Conservation (phyloP, 768 basidiomycete genomes). For the Suillus discolor region DNA sequence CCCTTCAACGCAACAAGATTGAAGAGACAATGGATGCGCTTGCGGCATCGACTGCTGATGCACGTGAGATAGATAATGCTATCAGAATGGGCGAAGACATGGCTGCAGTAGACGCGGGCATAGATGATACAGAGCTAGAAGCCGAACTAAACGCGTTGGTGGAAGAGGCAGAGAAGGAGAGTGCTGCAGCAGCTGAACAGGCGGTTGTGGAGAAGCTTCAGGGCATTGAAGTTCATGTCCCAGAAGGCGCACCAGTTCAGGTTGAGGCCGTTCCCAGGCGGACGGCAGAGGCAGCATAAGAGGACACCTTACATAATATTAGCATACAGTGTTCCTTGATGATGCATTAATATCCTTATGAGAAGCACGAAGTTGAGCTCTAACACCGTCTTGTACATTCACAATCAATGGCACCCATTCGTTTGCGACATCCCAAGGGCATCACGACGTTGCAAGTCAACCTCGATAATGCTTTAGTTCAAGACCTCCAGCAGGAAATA, state of each 20-base stretch:
- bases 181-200: conserved; percentile 37
- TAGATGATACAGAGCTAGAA: conserved; percentile 60
- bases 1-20: conserved; percentile 74
- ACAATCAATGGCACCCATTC: conserved; percentile 62
- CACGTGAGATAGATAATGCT: conserved; percentile 79
- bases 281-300: neutral
- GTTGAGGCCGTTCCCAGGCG: neutral
- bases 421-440: conserved; percentile 85
- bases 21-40: conserved; percentile 89
- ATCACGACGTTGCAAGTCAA: conserved; percentile 76
- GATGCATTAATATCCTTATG: neutral
- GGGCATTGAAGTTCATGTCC: conserved; percentile 19
- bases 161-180: conserved; percentile 42
- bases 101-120: conserved; percentile 47
- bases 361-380: too few relatives aligned
- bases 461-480: conserved; percentile 63
- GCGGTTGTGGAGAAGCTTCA: conserved; percentile 22
- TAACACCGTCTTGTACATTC: neutral
- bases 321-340: neutral
- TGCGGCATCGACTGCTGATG: conserved; percentile 80
- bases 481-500: conserved; percentile 76
- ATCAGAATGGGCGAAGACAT: conserved; percentile 69
- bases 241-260: conserved; percentile 6
- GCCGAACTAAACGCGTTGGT: conserved; percentile 65
- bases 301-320: neutral